Evolutionary conservation across 202 grass and related monocot genomes (phyloP), one percentile per base, ranked within the genome.

Genomic region (Bolboschoenoplectus hybrid): DNA sequence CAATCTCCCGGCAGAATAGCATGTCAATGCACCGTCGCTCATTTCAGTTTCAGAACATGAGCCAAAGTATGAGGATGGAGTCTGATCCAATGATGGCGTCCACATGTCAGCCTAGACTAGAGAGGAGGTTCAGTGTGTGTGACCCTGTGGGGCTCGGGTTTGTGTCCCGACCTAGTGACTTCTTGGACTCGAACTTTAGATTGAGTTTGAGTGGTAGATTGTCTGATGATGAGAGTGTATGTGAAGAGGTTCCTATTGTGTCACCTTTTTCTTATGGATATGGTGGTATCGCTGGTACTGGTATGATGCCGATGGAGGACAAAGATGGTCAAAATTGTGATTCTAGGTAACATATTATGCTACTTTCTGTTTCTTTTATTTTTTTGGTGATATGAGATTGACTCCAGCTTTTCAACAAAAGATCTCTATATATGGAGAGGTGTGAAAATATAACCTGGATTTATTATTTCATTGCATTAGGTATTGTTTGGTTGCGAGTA

Each of bases 401-500:
- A n/a, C 46, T 47, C 55, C 84, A 82, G 76, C 4, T 64, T 67
- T 50, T 85, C 38, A 74, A 34, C 14, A 73, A 84, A 51, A 60
- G 39, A 41, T 61, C 6, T 80, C 35, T 19, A 51, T 32, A 26
- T 57, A 58, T 57, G 34, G 14, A 3, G 3, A 17, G 82, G 57
- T 61, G 71, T 86, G 69, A 52, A 61, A 17, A 80, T 52, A 52
- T 52, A 62, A 6, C 52, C 70, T 73, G 64, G 26, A 87, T 70
- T 81, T 86, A 85, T 44, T 36, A 12, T 84, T 4, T 68, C 39
- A 79, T 79, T 64, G 13, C 78, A 14, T 20, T 84, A 98, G 96
- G 89, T 99, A 99, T 79, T 97, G 89, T 89, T 96, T 99, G 81
- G 92, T 99, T 63, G 97, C 97, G 58, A 97, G 91, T 85, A 99